Percentiles rank a stretch among this genome's conserved stretches.
Evolutionary conservation across 1,284 basidiomycete species (phyloP).

Genomic region (Cutaneotrichosporon sp.): DNA sequence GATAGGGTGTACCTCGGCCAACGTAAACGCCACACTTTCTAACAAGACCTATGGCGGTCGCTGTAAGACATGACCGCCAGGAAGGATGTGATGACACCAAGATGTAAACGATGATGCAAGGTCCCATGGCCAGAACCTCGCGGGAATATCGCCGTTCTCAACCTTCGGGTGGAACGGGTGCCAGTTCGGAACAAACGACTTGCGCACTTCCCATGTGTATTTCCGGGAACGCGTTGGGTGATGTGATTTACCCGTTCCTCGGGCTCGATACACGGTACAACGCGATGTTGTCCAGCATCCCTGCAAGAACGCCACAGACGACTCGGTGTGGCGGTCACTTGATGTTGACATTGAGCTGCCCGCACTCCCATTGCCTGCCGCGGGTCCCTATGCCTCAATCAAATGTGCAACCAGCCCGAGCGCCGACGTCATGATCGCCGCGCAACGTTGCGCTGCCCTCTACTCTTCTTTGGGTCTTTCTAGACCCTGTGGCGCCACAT

Average conservation of each 20-base stretch:
- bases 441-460: neutral
- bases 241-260: no score
- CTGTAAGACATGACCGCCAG: no score
- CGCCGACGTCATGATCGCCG: neutral
- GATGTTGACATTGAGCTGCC: no score
- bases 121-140: slow-evolving; percentile 6
- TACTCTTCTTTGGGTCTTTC: neutral
- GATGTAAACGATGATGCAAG: neutral
- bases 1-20: no score
- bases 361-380: neutral
- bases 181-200: neutral
- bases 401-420: no score
- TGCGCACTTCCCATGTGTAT: neutral
- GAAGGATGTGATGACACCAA: neutral
- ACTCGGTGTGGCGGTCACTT: no score
- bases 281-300: no score
- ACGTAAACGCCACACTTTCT: no score
- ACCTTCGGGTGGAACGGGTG: neutral
- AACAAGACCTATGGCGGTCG: no score
- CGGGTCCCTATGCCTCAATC: neutral
- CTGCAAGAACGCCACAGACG: no score
- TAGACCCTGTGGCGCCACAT: neutral
- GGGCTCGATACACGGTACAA: no score
- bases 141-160: neutral
- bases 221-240: neutral